Base-by-base conservation (phyloP, 2,329 filamentous ascomycete genomes). In the Teratosphaeria gauchensis region DNA sequence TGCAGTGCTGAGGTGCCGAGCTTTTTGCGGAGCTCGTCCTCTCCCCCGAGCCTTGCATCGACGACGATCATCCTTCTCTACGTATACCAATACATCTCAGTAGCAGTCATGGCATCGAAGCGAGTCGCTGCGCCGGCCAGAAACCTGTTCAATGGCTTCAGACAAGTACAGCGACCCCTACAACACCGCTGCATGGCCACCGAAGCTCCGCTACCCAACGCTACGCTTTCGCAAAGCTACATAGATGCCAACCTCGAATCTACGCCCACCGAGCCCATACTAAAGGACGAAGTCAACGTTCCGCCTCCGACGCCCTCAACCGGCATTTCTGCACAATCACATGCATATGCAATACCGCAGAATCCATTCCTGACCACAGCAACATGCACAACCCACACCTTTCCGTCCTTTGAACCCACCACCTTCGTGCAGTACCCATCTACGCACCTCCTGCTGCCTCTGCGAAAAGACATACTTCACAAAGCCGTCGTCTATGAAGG, bases 401-500 rank as follows among this genome's bases (percentile, higher is more conserved):
- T 97, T 78, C 94, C 94, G 38, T 84, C 85, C 11, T 85, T 96
- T 75, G 91, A 96, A 74, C 94, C 94, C 28, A 78, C 85, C 54
- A 80, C 84, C 55, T 87, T 95, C 73, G 84, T 89, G 71, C 76
- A 84, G 68, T 97, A 92, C 79, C 86, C 88, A 48, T 79, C 85
- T 61, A 88, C 89, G 69, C 90, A 96, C 74, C 87, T 99, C 52
- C 79, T 89, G 71, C 84, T 97, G 35, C 94, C 94, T 2, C 82
- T 96, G 53, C 88, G 94, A 60, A 86, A 88, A 72, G 94, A 99
- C 74, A 85, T 99, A 64, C 85, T 99, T 57, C 92, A 99, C 77
- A 85, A 90, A 64, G 94, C 94, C 59, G 84, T 99, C 59, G 78
- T 96, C 66, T 97, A 88, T 80, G 94, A 99, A 77, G 94, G 89